phyloP scores from a whole-genome alignment of 495 filamentous ascomycete genomes.

The Neurospora sp. region DNA sequence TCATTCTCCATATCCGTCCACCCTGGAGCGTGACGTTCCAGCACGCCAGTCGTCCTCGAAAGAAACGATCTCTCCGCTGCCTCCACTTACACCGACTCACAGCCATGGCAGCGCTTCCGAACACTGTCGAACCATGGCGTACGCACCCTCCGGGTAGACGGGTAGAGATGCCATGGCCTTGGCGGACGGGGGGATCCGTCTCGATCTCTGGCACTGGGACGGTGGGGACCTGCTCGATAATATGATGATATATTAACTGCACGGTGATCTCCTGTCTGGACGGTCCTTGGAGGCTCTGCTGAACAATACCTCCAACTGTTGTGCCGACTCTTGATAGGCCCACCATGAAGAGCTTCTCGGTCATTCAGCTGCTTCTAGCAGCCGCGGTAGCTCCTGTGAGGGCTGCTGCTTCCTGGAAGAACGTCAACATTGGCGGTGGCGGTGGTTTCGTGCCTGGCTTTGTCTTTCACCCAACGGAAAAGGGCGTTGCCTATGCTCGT shows the following conservation, averaged over 20 bases:
- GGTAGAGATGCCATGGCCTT: not conserved
- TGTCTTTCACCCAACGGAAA: slow-evolving; percentile 45
- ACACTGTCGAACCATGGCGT: not conserved
- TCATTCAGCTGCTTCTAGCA: slow-evolving; percentile 25
- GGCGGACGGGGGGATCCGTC: not conserved
- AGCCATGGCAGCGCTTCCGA: not conserved
- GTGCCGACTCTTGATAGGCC: not conserved
- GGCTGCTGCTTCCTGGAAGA: slow-evolving; percentile 36
- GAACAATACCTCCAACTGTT: not conserved
- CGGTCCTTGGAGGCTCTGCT: slow-evolving; percentile 6
- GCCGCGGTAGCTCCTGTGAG: slow-evolving; percentile 14
- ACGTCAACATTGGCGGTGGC: slow-evolving; percentile 42
- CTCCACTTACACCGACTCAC: not conserved
- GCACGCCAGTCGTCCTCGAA: not conserved
- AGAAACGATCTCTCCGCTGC: not conserved
- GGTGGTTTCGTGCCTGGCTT: slow-evolving; percentile 52
- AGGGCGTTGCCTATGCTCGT: slow-evolving; percentile 49
- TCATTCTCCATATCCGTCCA: not conserved
- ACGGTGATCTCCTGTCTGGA: not conserved
- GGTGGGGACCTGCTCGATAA: not conserved
- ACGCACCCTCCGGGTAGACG: slow-evolving; percentile 6
- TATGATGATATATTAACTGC: slow-evolving; percentile 12
- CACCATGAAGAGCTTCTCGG: slow-evolving; percentile 24
- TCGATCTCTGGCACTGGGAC: not conserved
- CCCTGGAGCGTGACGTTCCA: slow-evolving; percentile 5